These are phyloP conservation scores for Astrocystis sublimbata DNA, from an alignment of 495 filamentous ascomycete genomes.

Conservation along the genomic window DNA sequence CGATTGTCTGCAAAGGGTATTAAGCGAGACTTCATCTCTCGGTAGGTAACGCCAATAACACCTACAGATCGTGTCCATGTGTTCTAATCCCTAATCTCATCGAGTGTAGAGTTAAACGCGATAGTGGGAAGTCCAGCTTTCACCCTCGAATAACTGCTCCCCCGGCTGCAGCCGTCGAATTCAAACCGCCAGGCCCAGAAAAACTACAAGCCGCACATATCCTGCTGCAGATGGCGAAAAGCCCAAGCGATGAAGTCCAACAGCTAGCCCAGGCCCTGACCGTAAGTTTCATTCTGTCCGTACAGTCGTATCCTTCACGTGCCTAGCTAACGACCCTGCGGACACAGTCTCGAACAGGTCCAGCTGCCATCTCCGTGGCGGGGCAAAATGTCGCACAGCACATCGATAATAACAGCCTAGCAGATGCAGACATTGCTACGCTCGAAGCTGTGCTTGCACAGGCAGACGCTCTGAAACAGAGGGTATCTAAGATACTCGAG, in stretches of 20 bases:
- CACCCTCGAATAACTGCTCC: constrained; percentile 4
- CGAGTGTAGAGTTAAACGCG: constrained; percentile 32
- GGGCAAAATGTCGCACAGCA: constrained; percentile 34
- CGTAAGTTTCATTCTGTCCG: constrained; percentile 33
- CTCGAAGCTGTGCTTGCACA: constrained; percentile 33
- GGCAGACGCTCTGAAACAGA: constrained; percentile 21
- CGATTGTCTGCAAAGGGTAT: constrained; percentile 71
- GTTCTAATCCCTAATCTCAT: constrained; percentile 24
- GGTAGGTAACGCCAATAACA: constrained; percentile 37
- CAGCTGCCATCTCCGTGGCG: constrained; percentile 38
- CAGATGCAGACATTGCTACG: constrained; percentile 21
- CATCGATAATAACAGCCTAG: constrained; percentile 28
- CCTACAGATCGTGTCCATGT: background rate
- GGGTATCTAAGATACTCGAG: constrained; percentile 24
- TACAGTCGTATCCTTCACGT: background rate
- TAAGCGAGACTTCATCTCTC: constrained; percentile 71
- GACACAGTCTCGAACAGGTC: constrained; percentile 37
- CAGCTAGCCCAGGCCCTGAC: constrained; percentile 45
- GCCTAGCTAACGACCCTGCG: constrained; percentile 21
- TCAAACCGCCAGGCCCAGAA: constrained; percentile 26
- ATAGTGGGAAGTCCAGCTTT: constrained; percentile 27
- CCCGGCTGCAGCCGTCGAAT: constrained; percentile 22
- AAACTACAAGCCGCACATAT: constrained; percentile 59
- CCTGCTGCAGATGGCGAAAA: constrained; percentile 49
- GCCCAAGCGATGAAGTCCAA: constrained; percentile 31